Percentiles rank a stretch among this genome's conserved stretches.
phyloP scores from a whole-genome alignment of 1,284 basidiomycete genomes.

The Takashimella koratensis region DNA sequence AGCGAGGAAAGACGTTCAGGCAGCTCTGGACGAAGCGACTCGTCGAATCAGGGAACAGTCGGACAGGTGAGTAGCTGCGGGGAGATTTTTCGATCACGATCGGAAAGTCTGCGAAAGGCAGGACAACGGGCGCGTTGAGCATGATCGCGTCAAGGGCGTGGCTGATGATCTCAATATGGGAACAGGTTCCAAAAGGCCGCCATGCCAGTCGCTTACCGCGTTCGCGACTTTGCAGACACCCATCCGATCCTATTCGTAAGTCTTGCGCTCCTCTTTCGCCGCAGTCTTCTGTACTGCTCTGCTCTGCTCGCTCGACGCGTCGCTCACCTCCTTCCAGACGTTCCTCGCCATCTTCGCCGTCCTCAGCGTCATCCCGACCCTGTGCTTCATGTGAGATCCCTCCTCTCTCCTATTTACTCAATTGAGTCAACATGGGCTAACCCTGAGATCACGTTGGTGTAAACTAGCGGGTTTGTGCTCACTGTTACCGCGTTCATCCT shows the following conservation, averaged over 20 bases:
- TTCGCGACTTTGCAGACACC: constrained; percentile 30
- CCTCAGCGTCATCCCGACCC: constrained; percentile 32
- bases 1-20: neutral
- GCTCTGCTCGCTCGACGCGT: neutral
- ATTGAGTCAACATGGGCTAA: constrained; percentile 1
- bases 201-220: constrained; percentile 30
- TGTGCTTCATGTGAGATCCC: constrained; percentile 26
- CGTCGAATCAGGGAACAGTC: constrained; percentile 28
- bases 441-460: constrained; percentile 1
- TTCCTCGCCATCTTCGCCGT: constrained; percentile 33
- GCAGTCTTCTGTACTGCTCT: too few species aligned
- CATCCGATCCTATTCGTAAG: constrained; percentile 39
- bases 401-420: neutral
- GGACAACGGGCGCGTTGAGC: neutral
- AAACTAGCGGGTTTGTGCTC: constrained; percentile 25
- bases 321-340: constrained; percentile 19
- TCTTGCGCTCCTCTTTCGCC: too few species aligned
- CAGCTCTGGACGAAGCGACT: constrained; percentile 10
- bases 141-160: neutral
- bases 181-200: constrained; percentile 30
- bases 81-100: neutral
- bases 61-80: constrained; percentile 32
- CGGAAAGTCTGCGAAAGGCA: neutral
- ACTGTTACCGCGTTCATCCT: constrained; percentile 19
- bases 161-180: too few species aligned